phyloP scores from a whole-genome alignment of 495 filamentous ascomycete species.

The Penicillium nucicola region DNA sequence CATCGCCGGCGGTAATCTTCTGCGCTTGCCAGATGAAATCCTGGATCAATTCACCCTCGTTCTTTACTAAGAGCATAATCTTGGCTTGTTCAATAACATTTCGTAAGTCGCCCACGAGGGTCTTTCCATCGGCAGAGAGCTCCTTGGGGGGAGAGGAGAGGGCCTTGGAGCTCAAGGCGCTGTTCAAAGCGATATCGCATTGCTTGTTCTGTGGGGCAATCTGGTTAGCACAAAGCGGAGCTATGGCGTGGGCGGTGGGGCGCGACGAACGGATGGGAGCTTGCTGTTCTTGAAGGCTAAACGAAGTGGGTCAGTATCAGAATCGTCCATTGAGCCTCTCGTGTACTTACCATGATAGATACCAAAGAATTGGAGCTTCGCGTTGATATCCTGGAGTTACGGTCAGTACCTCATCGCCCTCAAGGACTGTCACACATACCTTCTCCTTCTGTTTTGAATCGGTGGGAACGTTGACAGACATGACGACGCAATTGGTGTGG shows the following conservation, averaged over 20 bases:
- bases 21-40: constrained; percentile 96
- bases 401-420: not conserved
- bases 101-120: constrained; percentile 71
- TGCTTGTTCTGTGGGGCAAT: constrained; percentile 68
- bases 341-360: constrained; percentile 66
- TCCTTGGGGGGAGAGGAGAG: constrained; percentile 69
- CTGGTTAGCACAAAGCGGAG: constrained; percentile 5
- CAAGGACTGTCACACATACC: constrained; percentile 21
- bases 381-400: constrained; percentile 65
- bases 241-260: not conserved
- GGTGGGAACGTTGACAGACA: constrained; percentile 64
- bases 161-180: constrained; percentile 63
- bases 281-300: constrained; percentile 86
- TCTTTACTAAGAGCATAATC: constrained; percentile 86
- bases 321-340: not conserved
- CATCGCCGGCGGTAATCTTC: constrained; percentile 59
- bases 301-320: constrained; percentile 15
- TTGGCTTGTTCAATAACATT: constrained; percentile 89
- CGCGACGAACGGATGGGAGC: constrained; percentile 73
- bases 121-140: constrained; percentile 77
- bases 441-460: constrained; percentile 58
- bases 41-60: constrained; percentile 88
- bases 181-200: constrained; percentile 92
- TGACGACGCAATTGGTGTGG: constrained; percentile 24
- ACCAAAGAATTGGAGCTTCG: constrained; percentile 92